Evolutionary conservation across 2,329 filamentous ascomycete species (phyloP), one percentile per base, ranked within the genome.

Genomic region (Aspergillus vadensis): DNA sequence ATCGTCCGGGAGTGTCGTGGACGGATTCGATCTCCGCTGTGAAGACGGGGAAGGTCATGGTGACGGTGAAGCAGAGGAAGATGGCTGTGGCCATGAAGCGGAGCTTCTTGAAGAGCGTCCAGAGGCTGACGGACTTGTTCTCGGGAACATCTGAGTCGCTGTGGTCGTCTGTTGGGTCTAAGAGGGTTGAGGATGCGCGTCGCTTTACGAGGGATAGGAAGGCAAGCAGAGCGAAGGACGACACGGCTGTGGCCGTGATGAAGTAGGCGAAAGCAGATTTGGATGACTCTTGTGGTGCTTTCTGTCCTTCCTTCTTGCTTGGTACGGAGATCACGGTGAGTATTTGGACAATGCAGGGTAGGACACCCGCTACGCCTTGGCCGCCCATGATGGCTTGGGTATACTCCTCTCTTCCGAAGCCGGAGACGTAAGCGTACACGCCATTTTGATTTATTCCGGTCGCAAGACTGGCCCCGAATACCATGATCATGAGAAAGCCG

Each of bases 371-470:
- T 4, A 99, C 83, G 32, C 89, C 94, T 76, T 99, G 95, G 1
- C 95, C 95, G 3, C 89, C 88, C 93, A 99, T 98, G 76, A 98
- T 92, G 23, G 90, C 94, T 77, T 98, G 94, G 58, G 92, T 97
- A 76, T 98, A 99, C 76, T 95, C 91, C 19, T 89, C 86, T 55
- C 91, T 83, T 38, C 89, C 91, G 71, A 97, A 98, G 55, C 91
- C 89, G 3, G 91, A 87, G 3, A 92, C 92, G 73, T 93, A 98
- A 2, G 95, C 92, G 74, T 97, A 97, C 10, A 95, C 87, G 17
- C 95, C 95, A 75, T 98, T 98, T 77, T 98, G 95, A 67, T 93
- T 90, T 54, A 97, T 81, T 0, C 91, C 93, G 0, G 92, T 90
- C 0, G 91, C 92, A 72, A 90, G 82, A 65, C 92, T 91, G 0